Evolutionary conservation across 495 filamentous ascomycete genomes (phyloP).

Genomic region (Neurospora cerealis): DNA sequence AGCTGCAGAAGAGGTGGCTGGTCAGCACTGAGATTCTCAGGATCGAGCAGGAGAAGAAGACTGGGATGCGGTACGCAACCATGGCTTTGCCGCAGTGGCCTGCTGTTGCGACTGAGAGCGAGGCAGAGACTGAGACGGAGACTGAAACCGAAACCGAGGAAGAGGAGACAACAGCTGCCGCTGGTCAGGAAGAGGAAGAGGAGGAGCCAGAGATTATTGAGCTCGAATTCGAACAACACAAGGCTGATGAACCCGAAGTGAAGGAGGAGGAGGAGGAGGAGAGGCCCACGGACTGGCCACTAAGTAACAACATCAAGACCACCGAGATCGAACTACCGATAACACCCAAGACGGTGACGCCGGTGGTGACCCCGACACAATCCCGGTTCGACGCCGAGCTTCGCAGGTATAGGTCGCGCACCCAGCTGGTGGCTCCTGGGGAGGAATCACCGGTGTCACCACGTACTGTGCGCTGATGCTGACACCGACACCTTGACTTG

Average conservation of each 20-base stretch:
- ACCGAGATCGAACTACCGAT: background rate
- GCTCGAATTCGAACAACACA: background rate
- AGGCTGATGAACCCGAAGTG: background rate
- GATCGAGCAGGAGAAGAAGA: constrained; percentile 44
- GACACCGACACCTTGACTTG: background rate
- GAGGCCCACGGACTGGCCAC: background rate
- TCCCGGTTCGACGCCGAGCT: background rate
- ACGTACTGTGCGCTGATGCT: background rate
- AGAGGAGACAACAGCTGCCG: background rate
- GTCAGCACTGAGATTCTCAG: constrained; percentile 55
- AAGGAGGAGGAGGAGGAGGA: background rate
- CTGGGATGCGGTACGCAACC: constrained; percentile 39
- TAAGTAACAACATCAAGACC: background rate
- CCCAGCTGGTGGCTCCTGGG: background rate
- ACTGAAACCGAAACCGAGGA: background rate
- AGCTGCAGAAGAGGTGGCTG: constrained; percentile 48
- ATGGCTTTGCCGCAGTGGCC: constrained; percentile 37
- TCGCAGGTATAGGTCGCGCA: background rate
- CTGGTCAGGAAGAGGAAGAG: background rate
- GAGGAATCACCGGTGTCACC: background rate
- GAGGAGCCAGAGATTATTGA: background rate
- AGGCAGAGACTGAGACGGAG: constrained; percentile 7
- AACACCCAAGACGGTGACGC: background rate
- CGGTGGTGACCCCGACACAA: background rate
- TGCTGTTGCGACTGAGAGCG: background rate